A percentile compares a stretch with the other conserved stretches of the same genome.
Conservation (phyloP, 2,329 filamentous ascomycete genomes). For the Diaporthe eres region DNA sequence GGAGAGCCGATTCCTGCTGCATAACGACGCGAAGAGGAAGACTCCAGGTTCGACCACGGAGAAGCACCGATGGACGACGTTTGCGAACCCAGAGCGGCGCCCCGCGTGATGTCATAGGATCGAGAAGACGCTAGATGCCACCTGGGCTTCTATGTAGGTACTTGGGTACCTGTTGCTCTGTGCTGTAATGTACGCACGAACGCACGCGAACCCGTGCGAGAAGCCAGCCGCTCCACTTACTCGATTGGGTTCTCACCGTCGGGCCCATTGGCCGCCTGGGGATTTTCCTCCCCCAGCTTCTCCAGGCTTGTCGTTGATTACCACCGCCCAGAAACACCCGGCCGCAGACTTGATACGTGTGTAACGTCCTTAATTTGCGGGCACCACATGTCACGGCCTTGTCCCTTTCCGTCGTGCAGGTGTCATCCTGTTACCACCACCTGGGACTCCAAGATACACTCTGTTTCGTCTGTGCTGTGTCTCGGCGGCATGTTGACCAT, state of each 20-base stretch:
- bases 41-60: neutral
- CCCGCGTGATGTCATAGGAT: constrained; percentile 5
- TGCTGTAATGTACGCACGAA: constrained; percentile 9
- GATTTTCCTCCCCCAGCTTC: constrained; percentile 10
- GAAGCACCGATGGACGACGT: neutral
- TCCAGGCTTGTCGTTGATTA: neutral
- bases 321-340: constrained; percentile 27
- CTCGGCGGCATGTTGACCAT: constrained; percentile 11
- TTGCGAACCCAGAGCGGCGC: neutral
- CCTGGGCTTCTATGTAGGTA: neutral
- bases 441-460: neutral
- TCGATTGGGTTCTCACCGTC: constrained; percentile 27
- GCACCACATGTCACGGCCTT: neutral
- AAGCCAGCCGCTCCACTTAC: constrained; percentile 25
- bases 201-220: constrained; percentile 26
- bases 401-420: constrained; percentile 31
- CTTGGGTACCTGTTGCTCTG: neutral
- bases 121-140: neutral
- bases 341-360: constrained; percentile 3
- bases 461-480: constrained; percentile 19
- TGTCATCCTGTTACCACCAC: constrained; percentile 15
- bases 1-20: constrained; percentile 7
- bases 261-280: constrained; percentile 10
- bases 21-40: neutral
- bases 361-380: constrained; percentile 37